Conservation (phyloP, 768 basidiomycete species). For the Serendipita indica region DNA sequence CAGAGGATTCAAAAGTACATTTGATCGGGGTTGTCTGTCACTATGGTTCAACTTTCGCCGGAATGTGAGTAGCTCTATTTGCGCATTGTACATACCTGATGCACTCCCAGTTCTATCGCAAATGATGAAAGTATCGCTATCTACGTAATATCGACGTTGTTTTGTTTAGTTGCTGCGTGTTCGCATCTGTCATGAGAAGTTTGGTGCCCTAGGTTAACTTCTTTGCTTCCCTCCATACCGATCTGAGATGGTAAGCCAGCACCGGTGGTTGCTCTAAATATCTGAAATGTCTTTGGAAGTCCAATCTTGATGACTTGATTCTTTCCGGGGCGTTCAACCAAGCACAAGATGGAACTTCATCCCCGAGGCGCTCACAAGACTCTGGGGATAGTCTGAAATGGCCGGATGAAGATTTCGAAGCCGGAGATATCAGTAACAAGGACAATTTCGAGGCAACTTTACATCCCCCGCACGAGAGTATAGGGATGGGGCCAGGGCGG, state of each 20-base stretch:
- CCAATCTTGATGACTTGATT: constrained; percentile 50
- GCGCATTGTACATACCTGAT: constrained; percentile 13
- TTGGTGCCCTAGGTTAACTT: no score
- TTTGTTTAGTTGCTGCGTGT: no score
- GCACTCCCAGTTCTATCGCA: constrained; percentile 66
- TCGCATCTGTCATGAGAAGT: no score
- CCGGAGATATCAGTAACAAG: constrained; percentile 12
- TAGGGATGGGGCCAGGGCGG: constrained; percentile 73
- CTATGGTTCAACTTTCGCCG: constrained; percentile 94
- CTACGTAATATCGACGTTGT: no score
- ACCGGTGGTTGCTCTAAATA: no score
- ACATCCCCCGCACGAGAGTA: constrained; percentile 34
- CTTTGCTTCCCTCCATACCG: no score
- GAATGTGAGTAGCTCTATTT: constrained; percentile 53
- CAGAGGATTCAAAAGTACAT: constrained; percentile 92
- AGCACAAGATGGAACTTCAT: constrained; percentile 35
- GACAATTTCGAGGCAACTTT: constrained; percentile 9
- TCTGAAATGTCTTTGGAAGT: no score
- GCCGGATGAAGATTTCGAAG: constrained; percentile 32
- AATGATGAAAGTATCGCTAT: no score
- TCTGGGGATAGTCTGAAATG: constrained; percentile 34
- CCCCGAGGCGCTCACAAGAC: constrained; percentile 46
- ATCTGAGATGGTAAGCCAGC: no score
- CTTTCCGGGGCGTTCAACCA: constrained; percentile 68
- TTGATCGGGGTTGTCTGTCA: constrained; percentile 91